phyloP scores from a whole-genome alignment of 768 basidiomycete species.

The Phlegmacium glaucopus region DNA sequence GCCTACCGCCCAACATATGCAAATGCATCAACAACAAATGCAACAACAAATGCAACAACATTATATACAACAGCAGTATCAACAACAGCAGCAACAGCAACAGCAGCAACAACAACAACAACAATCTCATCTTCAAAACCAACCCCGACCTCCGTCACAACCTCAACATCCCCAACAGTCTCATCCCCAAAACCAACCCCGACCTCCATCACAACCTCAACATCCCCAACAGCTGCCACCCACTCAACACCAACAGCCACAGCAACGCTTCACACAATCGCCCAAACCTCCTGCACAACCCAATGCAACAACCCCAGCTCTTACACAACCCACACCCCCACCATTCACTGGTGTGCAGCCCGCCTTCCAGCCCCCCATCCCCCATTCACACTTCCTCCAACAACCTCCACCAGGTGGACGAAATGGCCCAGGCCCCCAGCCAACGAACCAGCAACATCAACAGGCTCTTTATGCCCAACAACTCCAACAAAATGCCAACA shows the following conservation, averaged over 20 bases:
- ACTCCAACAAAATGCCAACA: conserved; percentile 8
- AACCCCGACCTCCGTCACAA: conserved; percentile 13
- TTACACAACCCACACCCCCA: conserved; percentile 11
- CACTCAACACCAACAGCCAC: conserved; percentile 2
- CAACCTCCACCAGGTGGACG: conserved; percentile 8
- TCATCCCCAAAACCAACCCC: conserved; percentile 12
- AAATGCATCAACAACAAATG: conserved; percentile 12
- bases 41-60: conserved; percentile 14
- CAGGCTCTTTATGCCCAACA: conserved; percentile 13
- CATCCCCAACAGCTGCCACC: conserved; percentile 7
- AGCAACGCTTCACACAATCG: conserved; percentile 13
- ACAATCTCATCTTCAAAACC: conserved; percentile 10
- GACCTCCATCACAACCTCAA: conserved; percentile 15
- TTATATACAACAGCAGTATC: conserved; percentile 9
- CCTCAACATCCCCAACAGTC: conserved; percentile 11
- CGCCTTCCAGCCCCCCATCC: conserved; percentile 8
- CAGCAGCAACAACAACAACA: conserved; percentile 5
- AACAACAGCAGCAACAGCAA: conserved; percentile 8
- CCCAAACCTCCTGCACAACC: conserved; percentile 10
- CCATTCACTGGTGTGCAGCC: conserved; percentile 5
- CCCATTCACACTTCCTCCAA: conserved; percentile 13
- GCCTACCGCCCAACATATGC: conserved; percentile 30
- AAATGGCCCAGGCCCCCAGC: conserved; percentile 2
- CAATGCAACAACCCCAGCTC: conserved; percentile 1
- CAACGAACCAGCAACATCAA: conserved; percentile 6